These are phyloP conservation scores for Aspergillus tubingensis DNA, from an alignment of 2,329 filamentous ascomycete genomes.

Conservation along the genomic window DNA sequence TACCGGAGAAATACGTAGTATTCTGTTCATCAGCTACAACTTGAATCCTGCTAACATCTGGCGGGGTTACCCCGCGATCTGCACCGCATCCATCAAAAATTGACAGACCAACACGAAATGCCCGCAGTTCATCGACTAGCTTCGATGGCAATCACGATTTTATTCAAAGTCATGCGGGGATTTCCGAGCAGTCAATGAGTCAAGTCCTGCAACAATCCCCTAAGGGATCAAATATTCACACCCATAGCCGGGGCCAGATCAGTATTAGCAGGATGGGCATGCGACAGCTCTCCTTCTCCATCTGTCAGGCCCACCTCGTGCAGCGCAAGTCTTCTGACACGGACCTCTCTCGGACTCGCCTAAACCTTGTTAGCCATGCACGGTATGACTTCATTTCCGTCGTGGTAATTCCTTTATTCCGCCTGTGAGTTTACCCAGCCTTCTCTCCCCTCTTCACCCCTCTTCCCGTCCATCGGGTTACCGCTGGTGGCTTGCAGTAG, in stretches of 20 bases:
- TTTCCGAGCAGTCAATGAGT: neutral
- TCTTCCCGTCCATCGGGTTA: neutral
- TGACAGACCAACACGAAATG: too few relatives aligned
- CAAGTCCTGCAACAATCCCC: neutral
- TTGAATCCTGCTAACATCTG: too few relatives aligned
- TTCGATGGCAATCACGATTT: neutral
- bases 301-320: neutral
- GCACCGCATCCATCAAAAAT: too few relatives aligned
- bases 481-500: neutral
- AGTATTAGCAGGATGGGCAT: neutral
- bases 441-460: neutral
- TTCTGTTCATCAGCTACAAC: too few relatives aligned
- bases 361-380: neutral
- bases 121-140: neutral
- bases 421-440: neutral
- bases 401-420: neutral
- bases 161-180: neutral
- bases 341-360: neutral
- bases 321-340: neutral
- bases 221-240: neutral
- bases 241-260: neutral
- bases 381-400: neutral
- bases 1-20: too few relatives aligned
- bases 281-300: neutral
- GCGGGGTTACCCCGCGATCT: too few relatives aligned